A percentile compares a stretch with the other conserved stretches of the same genome.
Conservation (phyloP, 1,284 basidiomycete genomes). For the Moniliophthora roreri region DNA sequence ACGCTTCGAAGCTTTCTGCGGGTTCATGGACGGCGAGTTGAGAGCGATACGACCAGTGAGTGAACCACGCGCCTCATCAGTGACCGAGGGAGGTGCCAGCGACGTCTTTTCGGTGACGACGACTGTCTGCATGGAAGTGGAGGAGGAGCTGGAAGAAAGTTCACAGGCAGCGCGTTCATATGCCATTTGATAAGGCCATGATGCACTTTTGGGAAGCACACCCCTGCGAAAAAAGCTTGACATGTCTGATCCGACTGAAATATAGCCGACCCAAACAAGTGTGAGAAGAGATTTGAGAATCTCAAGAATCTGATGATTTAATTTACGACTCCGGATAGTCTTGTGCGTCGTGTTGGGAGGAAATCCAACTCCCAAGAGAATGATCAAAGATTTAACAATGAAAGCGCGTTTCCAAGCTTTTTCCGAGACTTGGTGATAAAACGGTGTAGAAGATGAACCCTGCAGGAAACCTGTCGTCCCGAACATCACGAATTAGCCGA, state of each 20-base stretch:
- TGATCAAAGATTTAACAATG: no score
- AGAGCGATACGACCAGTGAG: conserved; percentile 7
- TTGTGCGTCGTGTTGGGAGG: no score
- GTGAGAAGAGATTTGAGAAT: no score
- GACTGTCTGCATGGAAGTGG: conserved; percentile 14
- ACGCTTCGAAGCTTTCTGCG: conserved; percentile 1
- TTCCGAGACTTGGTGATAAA: no score
- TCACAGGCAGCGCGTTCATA: background rate
- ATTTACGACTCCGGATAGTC: no score
- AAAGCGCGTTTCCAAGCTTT: no score
- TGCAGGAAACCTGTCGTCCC: no score
- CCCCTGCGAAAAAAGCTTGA: conserved; percentile 3
- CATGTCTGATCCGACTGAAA: background rate
- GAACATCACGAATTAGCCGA: no score
- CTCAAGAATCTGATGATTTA: no score
- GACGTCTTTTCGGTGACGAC: conserved; percentile 10
- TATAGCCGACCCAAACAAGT: background rate
- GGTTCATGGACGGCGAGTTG: conserved; percentile 7
- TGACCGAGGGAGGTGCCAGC: conserved; percentile 6
- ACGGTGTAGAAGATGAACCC: no score
- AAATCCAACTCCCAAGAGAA: no score
- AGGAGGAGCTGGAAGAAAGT: conserved; percentile 16
- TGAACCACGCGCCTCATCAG: conserved; percentile 13
- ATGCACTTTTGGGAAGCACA: background rate
- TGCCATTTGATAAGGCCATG: conserved; percentile 1